Conservation (phyloP, 1,139 yeast genomes). For the Lodderomyces theae region DNA sequence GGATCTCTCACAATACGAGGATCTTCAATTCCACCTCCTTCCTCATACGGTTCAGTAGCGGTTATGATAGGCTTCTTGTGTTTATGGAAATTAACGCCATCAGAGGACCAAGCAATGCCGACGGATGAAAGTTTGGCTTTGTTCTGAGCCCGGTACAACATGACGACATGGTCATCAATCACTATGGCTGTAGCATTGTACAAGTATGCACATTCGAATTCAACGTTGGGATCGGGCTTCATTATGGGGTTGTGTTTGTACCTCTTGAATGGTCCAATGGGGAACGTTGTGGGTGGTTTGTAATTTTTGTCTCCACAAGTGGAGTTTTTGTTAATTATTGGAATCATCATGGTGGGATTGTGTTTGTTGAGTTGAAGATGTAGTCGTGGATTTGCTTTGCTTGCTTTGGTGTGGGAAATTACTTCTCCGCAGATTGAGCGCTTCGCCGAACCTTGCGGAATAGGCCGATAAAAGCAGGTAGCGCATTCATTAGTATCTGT, state of each 20-base stretch:
- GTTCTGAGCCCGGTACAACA: conserved; percentile 44
- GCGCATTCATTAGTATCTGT: too few species aligned
- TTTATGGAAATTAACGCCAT: conserved; percentile 35
- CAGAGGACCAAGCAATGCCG: conserved; percentile 44
- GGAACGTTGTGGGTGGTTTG: conserved; percentile 36
- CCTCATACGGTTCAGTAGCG: conserved; percentile 43
- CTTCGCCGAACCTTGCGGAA: too few species aligned
- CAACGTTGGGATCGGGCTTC: conserved; percentile 37
- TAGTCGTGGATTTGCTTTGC: not conserved
- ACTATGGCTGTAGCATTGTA: conserved; percentile 49
- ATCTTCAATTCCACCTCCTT: conserved; percentile 45
- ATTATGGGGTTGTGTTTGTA: conserved; percentile 39
- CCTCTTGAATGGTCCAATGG: conserved; percentile 42
- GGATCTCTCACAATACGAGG: conserved; percentile 45
- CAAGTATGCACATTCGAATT: conserved; percentile 40
- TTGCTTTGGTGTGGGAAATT: not conserved
- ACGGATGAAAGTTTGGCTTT: conserved; percentile 32
- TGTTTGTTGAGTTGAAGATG: not conserved
- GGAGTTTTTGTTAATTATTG: conserved; percentile 26
- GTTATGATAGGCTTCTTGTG: conserved; percentile 32
- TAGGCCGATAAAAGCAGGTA: too few species aligned
- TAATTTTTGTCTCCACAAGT: conserved; percentile 34
- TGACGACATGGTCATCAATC: conserved; percentile 35
- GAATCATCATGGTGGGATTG: conserved; percentile 26
- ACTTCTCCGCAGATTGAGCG: too few species aligned